phyloP scores from a whole-genome alignment of 257 asterid species.

The Gentiana dahurica region DNA sequence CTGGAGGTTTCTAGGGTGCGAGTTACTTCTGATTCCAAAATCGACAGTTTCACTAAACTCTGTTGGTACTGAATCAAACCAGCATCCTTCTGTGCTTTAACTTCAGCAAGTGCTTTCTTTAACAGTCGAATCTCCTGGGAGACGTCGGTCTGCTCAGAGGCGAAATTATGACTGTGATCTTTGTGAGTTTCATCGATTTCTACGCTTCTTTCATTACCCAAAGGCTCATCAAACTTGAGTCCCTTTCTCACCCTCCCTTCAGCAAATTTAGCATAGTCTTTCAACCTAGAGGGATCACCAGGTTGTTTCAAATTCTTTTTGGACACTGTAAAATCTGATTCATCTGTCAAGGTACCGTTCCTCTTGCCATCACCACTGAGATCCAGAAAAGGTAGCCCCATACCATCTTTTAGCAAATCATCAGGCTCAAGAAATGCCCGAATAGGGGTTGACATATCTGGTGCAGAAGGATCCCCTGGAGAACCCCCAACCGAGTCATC shows the following conservation, averaged over 20 bases:
- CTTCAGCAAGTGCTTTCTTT: conserved; percentile 60
- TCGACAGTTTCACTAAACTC: conserved; percentile 52
- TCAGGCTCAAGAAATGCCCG: conserved; percentile 19
- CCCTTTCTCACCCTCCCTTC: conserved; percentile 62
- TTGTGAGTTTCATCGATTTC: conserved; percentile 16
- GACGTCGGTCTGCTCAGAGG: conserved; percentile 21
- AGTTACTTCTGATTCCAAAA: conserved; percentile 51
- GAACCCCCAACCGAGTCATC: conserved; percentile 58
- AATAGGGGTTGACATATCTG: conserved; percentile 41
- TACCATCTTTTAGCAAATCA: conserved; percentile 17
- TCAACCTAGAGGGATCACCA: conserved; percentile 24
- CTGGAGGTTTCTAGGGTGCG: conserved; percentile 52
- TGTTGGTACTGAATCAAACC: conserved; percentile 56
- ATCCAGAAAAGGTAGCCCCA: conserved; percentile 12
- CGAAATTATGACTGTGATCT: conserved; percentile 10
- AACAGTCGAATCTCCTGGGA: conserved; percentile 49
- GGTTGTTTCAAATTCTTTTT: conserved; percentile 30
- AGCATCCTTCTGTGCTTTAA: conserved; percentile 88
- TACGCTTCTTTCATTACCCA: conserved; percentile 31
- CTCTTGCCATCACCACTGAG: conserved; percentile 32
- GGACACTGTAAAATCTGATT: conserved; percentile 27
- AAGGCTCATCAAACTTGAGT: conserved; percentile 56
- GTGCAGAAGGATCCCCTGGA: conserved; percentile 43
- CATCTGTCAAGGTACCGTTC: conserved; percentile 41
- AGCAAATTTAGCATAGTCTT: conserved; percentile 18